These are phyloP conservation scores for Solanum peruvianum DNA, from an alignment of 257 asterid genomes.

Conservation along the genomic window DNA sequence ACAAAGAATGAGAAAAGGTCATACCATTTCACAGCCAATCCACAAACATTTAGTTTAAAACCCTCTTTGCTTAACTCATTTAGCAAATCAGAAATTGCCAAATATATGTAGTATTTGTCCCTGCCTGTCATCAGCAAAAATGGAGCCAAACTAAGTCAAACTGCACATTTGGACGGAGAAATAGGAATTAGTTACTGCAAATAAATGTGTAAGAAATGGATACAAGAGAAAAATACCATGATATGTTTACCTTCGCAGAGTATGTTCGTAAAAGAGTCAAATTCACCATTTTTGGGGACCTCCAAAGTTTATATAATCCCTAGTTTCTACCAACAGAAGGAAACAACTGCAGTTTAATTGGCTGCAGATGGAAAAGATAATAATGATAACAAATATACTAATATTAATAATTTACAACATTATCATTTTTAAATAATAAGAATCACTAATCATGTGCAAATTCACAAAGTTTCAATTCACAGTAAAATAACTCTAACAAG, in stretches of 20 bases:
- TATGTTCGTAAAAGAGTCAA: conserved; percentile 33
- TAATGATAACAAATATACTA: too few relatives aligned
- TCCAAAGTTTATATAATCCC: background rate
- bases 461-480: too few relatives aligned
- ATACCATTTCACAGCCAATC: too few relatives aligned
- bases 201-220: background rate
- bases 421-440: too few relatives aligned
- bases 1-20: background rate
- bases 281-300: conserved; percentile 30
- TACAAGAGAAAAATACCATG: background rate
- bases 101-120: conserved; percentile 90
- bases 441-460: too few relatives aligned
- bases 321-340: conserved; percentile 8
- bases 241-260: conserved; percentile 62
- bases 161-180: background rate
- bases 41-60: too few relatives aligned
- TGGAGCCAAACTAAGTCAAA: background rate
- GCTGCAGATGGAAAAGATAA: background rate
- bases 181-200: background rate
- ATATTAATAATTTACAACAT: too few relatives aligned
- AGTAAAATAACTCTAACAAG: too few relatives aligned
- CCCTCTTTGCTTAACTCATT: conserved; percentile 91
- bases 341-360: background rate
- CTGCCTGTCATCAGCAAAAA: conserved; percentile 66
- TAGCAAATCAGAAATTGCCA: conserved; percentile 98